A percentile compares a stretch with the other conserved stretches of the same genome.
These are phyloP conservation scores for Chrysosporium keratinophilum DNA, from an alignment of 2,329 filamentous ascomycete species.

Conservation along the genomic window DNA sequence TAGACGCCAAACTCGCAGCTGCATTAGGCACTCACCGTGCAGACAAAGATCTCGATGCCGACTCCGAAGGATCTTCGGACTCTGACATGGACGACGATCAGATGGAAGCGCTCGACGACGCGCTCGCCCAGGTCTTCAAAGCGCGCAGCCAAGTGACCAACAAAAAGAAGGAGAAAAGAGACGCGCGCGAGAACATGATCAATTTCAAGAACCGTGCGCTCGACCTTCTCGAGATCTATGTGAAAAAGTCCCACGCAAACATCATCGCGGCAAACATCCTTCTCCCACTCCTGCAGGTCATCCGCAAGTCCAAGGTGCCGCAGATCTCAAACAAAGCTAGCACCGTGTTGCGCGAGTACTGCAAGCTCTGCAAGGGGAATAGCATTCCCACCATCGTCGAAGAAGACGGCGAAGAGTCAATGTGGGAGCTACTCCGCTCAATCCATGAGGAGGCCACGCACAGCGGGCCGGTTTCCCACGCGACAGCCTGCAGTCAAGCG, in stretches of 20 bases:
- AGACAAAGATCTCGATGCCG: slow-evolving; percentile 46
- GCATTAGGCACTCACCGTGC: slow-evolving; percentile 61
- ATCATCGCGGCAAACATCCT: slow-evolving; percentile 59
- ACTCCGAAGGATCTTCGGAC: slow-evolving; percentile 46
- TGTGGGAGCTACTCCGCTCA: slow-evolving; percentile 50
- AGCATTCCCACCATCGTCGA: slow-evolving; percentile 32
- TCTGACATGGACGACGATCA: slow-evolving; percentile 91
- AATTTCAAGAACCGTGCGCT: slow-evolving; percentile 93
- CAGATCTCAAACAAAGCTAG: slow-evolving; percentile 63
- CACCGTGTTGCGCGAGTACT: slow-evolving; percentile 61
- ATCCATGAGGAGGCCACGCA: slow-evolving; percentile 56
- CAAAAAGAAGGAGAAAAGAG: slow-evolving; percentile 74
- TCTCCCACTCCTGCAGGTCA: slow-evolving; percentile 63
- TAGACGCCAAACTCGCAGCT: slow-evolving; percentile 54
- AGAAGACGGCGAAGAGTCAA: slow-evolving; percentile 30
- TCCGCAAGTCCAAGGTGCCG: slow-evolving; percentile 66
- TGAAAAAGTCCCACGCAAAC: slow-evolving; percentile 65
- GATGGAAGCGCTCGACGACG: slow-evolving; percentile 80
- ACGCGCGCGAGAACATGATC: slow-evolving; percentile 77
- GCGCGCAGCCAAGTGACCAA: slow-evolving; percentile 57
- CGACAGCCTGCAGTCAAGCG: slow-evolving; percentile 58
- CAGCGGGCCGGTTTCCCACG: slow-evolving; percentile 56
- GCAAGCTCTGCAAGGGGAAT: slow-evolving; percentile 49
- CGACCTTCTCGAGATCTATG: slow-evolving; percentile 74
- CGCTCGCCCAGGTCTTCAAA: slow-evolving; percentile 76